These are phyloP conservation scores for Apiospora arundinis DNA, from an alignment of 2,329 filamentous ascomycete genomes.

Conservation along the genomic window DNA sequence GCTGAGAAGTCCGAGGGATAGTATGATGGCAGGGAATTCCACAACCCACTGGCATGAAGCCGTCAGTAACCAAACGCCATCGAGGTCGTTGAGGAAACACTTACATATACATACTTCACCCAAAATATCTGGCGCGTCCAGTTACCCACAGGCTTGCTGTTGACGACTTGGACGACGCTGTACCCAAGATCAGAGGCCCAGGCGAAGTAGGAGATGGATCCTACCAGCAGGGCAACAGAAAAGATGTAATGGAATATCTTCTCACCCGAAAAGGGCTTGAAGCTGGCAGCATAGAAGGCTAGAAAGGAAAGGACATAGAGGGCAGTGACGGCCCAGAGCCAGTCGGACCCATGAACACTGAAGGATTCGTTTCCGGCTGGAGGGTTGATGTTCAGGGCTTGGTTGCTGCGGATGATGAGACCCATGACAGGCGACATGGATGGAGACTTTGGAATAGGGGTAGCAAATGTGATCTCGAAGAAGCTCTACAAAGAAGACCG, in stretches of 20 bases:
- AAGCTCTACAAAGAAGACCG: not conserved
- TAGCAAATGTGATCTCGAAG: not conserved
- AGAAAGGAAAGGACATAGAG: conserved; percentile 55
- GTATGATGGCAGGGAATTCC: conserved; percentile 51
- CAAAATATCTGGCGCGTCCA: conserved; percentile 58
- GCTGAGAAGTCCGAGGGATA: conserved; percentile 56
- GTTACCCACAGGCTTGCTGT: not conserved
- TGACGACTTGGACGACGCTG: conserved; percentile 43
- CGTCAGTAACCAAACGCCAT: not conserved
- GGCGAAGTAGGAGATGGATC: conserved; percentile 57
- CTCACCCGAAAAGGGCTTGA: conserved; percentile 52
- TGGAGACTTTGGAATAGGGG: conserved; percentile 9
- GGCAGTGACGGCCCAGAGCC: conserved; percentile 61
- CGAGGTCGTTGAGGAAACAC: not conserved
- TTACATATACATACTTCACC: conserved; percentile 55
- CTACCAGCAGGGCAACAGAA: conserved; percentile 54
- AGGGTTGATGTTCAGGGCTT: conserved; percentile 55
- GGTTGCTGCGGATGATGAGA: conserved; percentile 45
- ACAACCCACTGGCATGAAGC: conserved; percentile 47
- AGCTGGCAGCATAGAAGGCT: conserved; percentile 46
- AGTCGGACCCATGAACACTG: conserved; percentile 56
- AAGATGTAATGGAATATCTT: conserved; percentile 64
- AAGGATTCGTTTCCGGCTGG: conserved; percentile 47
- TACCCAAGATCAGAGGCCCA: conserved; percentile 59
- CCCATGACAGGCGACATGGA: conserved; percentile 28